Evolutionary conservation across 2,329 filamentous ascomycete genomes (phyloP).

Genomic region (Fonsecaea nubica): DNA sequence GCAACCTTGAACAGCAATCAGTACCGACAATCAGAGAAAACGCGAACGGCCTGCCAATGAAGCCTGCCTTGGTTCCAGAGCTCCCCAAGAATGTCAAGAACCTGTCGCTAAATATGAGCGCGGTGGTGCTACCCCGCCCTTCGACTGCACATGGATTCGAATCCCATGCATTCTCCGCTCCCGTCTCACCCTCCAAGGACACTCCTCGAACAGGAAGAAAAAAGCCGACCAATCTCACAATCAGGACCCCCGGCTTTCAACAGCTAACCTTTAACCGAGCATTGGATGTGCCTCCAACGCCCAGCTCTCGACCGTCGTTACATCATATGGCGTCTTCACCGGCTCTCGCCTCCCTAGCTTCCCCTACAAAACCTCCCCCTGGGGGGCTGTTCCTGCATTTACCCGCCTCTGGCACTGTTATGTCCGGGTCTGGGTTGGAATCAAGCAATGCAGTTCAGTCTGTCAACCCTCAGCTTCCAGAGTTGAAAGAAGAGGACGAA

Average conservation of each 20-base stretch:
- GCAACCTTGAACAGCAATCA: conserved; percentile 22
- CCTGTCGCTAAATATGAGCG: conserved; percentile 65
- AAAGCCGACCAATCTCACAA: conserved; percentile 66
- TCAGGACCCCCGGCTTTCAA: conserved; percentile 61
- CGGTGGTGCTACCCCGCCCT: conserved; percentile 53
- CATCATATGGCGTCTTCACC: conserved; percentile 69
- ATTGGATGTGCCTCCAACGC: conserved; percentile 65
- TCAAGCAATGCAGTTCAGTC: conserved; percentile 36
- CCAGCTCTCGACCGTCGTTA: conserved; percentile 59
- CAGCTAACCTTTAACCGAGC: conserved; percentile 55
- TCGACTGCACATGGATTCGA: conserved; percentile 58
- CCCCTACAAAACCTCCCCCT: conserved; percentile 56
- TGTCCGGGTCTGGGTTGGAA: conserved; percentile 35
- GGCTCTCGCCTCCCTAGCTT: conserved; percentile 61
- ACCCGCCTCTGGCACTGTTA: conserved; percentile 25
- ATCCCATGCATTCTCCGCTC: conserved; percentile 55
- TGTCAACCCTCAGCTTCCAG: conserved; percentile 48
- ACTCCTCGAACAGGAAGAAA: conserved; percentile 60
- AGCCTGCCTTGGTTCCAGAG: conserved; percentile 46
- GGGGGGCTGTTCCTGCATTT: conserved; percentile 56
- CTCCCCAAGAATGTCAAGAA: conserved; percentile 65
- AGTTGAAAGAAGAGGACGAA: conserved; percentile 60
- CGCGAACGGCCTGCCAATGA: conserved; percentile 47
- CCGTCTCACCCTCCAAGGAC: conserved; percentile 64
- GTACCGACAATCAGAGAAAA: conserved; percentile 40